Evolutionary conservation across 345 rosid genomes (phyloP), one percentile per base, ranked within the genome.

Genomic region (Luvunga scandens): DNA sequence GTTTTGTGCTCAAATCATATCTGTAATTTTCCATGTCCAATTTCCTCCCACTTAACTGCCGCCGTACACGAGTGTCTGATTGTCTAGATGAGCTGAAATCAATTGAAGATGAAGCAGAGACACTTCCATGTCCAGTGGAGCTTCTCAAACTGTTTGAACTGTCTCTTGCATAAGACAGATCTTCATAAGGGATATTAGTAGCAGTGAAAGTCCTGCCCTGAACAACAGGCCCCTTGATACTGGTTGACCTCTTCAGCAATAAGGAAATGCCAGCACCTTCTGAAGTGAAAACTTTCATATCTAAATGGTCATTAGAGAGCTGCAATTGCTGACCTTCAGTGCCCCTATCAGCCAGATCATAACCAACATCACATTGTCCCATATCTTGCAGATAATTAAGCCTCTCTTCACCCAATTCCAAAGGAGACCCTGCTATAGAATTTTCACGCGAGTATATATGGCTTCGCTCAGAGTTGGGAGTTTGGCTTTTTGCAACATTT

Each of bases 31-130:
- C 99, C 77, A 84, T 69, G 71, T 92, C 97, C 81, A 84, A 88
- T 79, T 88, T 92, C 83, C 77, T 88, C 77, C 93, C 88, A 82
- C 95, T 92, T 76, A 83, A 84, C 83, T 90, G 98, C 78, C 93
- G 82, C 61, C 84, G 94, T 34, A 90, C 84, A 83, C 84, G 90
- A 81, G 81, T 78, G 45, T 91, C 97, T 62, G 85, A 78, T 67
- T 84, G 93, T 80, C 92, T 89, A 78, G 85, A 85, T 74, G 95
- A 90, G 84, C 89, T 81, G 33, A 85, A 85, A 88, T 96, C 98
- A 80, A 87, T 78, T 77, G 98, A 94, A 73, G 99, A 94, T 62
- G 98, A 90, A 80, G 93, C 86, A 38, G 99, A 96, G 27, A 79
- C 80, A 83, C 93, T 96, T 31, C 89, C 89, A 81, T 87, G 87